These are phyloP conservation scores for Falciphora oryzae DNA, from an alignment of 2,329 filamentous ascomycete genomes.

Conservation along the genomic window DNA sequence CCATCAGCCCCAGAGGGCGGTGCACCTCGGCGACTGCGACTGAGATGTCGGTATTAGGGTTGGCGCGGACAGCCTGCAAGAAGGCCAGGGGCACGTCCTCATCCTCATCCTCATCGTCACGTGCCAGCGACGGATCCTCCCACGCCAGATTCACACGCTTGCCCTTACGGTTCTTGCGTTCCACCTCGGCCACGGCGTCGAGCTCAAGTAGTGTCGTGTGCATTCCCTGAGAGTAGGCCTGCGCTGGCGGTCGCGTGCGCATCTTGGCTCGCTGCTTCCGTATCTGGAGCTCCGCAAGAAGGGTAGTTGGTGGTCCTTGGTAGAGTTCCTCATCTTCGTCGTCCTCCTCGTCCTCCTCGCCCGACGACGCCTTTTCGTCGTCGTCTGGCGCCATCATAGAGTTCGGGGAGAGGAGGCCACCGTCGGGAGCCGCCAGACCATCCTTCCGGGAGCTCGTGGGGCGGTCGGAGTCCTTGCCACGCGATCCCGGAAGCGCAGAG, in stretches of 20 bases:
- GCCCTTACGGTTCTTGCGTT: constrained; percentile 66
- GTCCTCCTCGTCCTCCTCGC: constrained; percentile 37
- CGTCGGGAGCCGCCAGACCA: constrained; percentile 2
- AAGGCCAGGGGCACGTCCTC: constrained; percentile 86
- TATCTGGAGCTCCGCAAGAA: constrained; percentile 86
- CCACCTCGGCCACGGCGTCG: constrained; percentile 82
- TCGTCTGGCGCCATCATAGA: constrained; percentile 20
- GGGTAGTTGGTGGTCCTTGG: constrained; percentile 74
- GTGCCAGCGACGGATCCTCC: constrained; percentile 61
- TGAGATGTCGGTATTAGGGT: constrained; percentile 39
- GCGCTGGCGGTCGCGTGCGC: constrained; percentile 64
- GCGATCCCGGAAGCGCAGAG: not conserved
- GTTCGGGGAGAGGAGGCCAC: constrained; percentile 12
- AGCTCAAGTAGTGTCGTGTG: constrained; percentile 86
- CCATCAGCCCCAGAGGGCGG: constrained; percentile 68
- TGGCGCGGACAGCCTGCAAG: constrained; percentile 60
- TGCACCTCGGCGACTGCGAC: constrained; percentile 49
- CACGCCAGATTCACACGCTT: constrained; percentile 84
- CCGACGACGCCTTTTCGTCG: constrained; percentile 26
- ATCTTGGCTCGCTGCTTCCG: constrained; percentile 84
- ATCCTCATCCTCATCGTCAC: constrained; percentile 47
- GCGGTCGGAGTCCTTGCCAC: not conserved
- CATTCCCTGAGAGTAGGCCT: constrained; percentile 66
- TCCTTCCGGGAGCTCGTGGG: not conserved
- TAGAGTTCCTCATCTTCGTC: constrained; percentile 45